phyloP scores from a whole-genome alignment of 805 yeast species.

The Saccharomycopsis sp. region DNA sequence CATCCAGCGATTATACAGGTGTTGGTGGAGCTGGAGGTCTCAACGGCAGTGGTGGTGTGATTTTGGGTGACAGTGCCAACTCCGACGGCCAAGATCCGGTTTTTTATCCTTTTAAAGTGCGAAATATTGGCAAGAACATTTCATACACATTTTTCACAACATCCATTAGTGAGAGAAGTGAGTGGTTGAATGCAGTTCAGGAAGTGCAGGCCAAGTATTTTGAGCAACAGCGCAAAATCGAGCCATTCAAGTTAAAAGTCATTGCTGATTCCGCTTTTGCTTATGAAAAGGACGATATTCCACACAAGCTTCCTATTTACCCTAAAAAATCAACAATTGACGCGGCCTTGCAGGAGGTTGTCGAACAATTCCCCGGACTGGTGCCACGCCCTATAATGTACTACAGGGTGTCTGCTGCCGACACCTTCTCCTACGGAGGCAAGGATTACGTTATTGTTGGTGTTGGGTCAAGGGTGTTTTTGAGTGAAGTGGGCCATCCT shows the following conservation, averaged over 20 bases:
- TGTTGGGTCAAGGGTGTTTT: slow-evolving; percentile 51
- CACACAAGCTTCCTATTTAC: slow-evolving; percentile 43
- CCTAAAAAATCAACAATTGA: slow-evolving; percentile 46
- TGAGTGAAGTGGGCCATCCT: slow-evolving; percentile 29
- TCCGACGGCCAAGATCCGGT: slow-evolving; percentile 20
- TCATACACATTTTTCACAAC: slow-evolving; percentile 44
- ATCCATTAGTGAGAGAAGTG: slow-evolving; percentile 40
- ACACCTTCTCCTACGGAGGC: slow-evolving; percentile 34
- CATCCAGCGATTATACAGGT: not conserved
- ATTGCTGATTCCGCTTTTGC: slow-evolving; percentile 55
- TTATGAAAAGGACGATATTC: slow-evolving; percentile 46
- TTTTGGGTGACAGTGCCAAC: not conserved
- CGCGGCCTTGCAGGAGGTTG: slow-evolving; percentile 30
- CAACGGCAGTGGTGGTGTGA: not conserved
- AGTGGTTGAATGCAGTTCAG: slow-evolving; percentile 48
- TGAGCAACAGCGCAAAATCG: slow-evolving; percentile 32
- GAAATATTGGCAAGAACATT: slow-evolving; percentile 46
- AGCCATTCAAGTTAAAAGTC: slow-evolving; percentile 45
- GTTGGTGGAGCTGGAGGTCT: not conserved
- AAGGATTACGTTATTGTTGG: slow-evolving; percentile 48
- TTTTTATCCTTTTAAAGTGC: slow-evolving; percentile 37
- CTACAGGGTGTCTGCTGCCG: slow-evolving; percentile 25
- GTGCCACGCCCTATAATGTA: slow-evolving; percentile 25
- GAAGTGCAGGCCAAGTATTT: slow-evolving; percentile 37
- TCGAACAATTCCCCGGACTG: slow-evolving; percentile 23